Conservation (phyloP, 305 asterid species). For the Fraxinus platypoda region DNA sequence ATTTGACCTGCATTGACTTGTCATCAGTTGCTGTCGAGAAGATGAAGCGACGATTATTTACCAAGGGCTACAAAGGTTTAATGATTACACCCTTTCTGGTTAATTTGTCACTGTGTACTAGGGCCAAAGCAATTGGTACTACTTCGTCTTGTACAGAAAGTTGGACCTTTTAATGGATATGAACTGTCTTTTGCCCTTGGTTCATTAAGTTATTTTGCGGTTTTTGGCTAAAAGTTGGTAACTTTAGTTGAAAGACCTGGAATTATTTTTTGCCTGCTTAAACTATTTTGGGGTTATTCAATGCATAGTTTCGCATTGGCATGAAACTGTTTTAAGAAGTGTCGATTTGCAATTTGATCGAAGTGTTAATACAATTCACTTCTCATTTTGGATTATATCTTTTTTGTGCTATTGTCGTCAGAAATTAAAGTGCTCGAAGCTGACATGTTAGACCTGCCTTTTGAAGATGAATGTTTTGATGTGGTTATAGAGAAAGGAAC, state of each 20-base stretch:
- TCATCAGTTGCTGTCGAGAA: conserved; percentile 86
- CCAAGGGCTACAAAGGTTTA: conserved; percentile 72
- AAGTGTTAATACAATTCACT: not conserved
- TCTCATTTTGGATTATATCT: conserved; percentile 10
- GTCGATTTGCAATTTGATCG: conserved; percentile 3
- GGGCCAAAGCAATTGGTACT: not conserved
- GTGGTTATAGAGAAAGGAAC: conserved; percentile 97
- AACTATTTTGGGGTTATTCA: not conserved
- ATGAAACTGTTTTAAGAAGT: not conserved
- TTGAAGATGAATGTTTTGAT: conserved; percentile 73
- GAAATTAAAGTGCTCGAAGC: conserved; percentile 88
- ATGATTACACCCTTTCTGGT: not conserved
- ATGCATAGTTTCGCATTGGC: not conserved
- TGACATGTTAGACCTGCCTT: conserved; percentile 94
- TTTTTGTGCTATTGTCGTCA: conserved; percentile 35
- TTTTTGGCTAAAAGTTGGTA: not conserved
- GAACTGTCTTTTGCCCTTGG: not conserved
- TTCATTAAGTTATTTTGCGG: not conserved
- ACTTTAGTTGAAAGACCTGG: not conserved
- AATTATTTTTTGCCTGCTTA: not conserved
- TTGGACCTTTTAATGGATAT: not conserved
- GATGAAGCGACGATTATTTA: conserved; percentile 63
- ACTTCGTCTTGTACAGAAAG: not conserved
- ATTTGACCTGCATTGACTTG: conserved; percentile 86
- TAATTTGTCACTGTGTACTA: not conserved